Evolutionary conservation across 139 green algal species (phyloP).

Genomic region (Pleodorina starrii): DNA sequence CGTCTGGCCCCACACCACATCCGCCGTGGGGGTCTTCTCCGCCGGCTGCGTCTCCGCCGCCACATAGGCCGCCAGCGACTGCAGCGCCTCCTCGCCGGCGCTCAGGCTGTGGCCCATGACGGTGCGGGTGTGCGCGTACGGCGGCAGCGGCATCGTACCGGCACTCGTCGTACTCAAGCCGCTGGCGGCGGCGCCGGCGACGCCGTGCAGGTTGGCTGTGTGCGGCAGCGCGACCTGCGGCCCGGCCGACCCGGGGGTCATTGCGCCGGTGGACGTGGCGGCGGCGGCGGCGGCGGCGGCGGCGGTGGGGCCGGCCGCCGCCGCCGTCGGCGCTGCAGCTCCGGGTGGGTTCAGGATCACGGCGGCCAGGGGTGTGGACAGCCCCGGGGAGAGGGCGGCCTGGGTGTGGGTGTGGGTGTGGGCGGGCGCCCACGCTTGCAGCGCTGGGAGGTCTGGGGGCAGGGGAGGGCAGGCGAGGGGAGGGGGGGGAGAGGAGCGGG

Average conservation of each 20-base stretch:
- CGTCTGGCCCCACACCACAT: slow-evolving; percentile 84
- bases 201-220: not conserved
- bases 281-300: not conserved
- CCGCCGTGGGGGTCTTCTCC: slow-evolving; percentile 71
- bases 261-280: not conserved
- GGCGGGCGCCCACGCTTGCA: not conserved
- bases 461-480: no score
- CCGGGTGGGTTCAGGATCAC: not conserved
- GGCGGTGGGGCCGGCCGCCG: not conserved
- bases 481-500: no score
- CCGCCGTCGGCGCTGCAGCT: not conserved
- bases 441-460: not conserved
- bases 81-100: slow-evolving; percentile 23
- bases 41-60: slow-evolving; percentile 48
- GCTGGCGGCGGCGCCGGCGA: not conserved
- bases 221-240: not conserved
- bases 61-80: slow-evolving; percentile 39
- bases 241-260: not conserved
- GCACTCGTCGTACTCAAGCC: not conserved
- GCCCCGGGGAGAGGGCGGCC: not conserved
- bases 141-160: slow-evolving; percentile 21
- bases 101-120: not conserved
- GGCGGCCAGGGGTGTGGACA: not conserved
- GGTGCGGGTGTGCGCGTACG: not conserved
- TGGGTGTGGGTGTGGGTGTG: not conserved